Evolutionary conservation across 2,329 filamentous ascomycete genomes (phyloP), one percentile per base, ranked within the genome.

Genomic region (Paecilomyces formosus): DNA sequence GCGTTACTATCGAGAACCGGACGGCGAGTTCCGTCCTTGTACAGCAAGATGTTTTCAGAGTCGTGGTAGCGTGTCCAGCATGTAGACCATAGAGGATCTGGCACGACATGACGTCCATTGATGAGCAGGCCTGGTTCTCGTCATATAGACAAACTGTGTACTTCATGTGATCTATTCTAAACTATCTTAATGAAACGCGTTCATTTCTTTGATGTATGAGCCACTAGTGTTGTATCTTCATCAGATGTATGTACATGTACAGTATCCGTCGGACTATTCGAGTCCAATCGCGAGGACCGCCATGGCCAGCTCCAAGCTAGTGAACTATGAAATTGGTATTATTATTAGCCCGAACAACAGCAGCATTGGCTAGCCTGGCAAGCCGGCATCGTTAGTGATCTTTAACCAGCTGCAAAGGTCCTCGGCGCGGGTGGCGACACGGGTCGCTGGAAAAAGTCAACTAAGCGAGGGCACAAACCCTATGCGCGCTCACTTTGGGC

Each of bases 381-480:
- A 6, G 33, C 33, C 11, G 11, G 35, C 13, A n/a, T 39, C 15
- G 35, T n/a, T 39, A 39, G 35, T 15, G 6, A n/a, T 13, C 35
- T 39, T 39, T 15, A n/a, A n/a, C 13, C 13, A 39, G 6, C 13
- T 26, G 7, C 21, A 26, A 52, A 11, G 9, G 7, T 0, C 3
- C 57, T 50, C 53, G 65, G 55, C 61, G 59, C 51, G 61, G 21
- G 45, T 15, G 21, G 50, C 54, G 57, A 51, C 53, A 35, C 45
- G 59, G 55, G 59, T 58, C 63, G 39, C 62, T 66, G 58, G 58
- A 66, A 70, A 63, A 39, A 62, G 67, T 55, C 58, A 65, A 60
- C 55, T 72, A 71, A 75, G 73, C 72, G 73, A 75, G 72, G 70
- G 72, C 66, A 72, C 64, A 64, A 73, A 66, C 68, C 68, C 69